Percentiles rank a stretch among this genome's conserved stretches.
phyloP scores from a whole-genome alignment of 345 rosid species.

The Psidium friedrichsthalianum region DNA sequence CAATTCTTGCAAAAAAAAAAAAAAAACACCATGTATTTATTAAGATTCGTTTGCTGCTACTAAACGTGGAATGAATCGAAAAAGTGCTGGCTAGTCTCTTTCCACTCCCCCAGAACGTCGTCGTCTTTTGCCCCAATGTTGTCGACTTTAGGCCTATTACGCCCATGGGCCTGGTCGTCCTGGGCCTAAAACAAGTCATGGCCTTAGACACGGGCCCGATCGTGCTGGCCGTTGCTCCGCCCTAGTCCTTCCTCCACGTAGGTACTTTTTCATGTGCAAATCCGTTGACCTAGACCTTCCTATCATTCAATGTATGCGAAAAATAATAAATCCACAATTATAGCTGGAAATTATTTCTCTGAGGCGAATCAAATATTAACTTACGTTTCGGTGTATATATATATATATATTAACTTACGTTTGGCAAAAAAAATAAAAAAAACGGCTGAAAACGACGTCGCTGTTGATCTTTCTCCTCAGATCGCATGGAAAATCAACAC shows the following conservation, averaged over 20 bases:
- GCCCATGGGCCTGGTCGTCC: not conserved
- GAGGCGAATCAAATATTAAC: not conserved
- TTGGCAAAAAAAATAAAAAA: too few species aligned
- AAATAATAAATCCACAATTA: not conserved
- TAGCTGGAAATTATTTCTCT: not conserved
- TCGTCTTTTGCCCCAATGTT: not conserved
- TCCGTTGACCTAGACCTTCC: not conserved
- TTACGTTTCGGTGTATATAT: not conserved
- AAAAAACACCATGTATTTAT: not conserved
- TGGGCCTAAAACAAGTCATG: not conserved
- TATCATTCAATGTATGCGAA: not conserved
- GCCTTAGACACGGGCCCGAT: not conserved
- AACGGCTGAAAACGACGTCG: not conserved
- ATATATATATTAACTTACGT: too few species aligned
- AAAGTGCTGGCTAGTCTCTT: not conserved
- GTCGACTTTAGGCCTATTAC: too few species aligned
- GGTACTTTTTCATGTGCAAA: not conserved
- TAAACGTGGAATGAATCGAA: not conserved
- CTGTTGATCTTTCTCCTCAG: not conserved
- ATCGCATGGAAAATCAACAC: not conserved
- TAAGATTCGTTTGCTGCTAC: not conserved
- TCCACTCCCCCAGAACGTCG: too few species aligned
- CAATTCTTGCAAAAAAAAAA: not conserved
- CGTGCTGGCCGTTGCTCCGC: too few species aligned
- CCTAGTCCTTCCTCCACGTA: not conserved